A percentile compares a stretch with the other conserved stretches of the same genome.
Conservation (phyloP, 371 early-diverging fungal genomes). For the Lichtheimia ornata region DNA sequence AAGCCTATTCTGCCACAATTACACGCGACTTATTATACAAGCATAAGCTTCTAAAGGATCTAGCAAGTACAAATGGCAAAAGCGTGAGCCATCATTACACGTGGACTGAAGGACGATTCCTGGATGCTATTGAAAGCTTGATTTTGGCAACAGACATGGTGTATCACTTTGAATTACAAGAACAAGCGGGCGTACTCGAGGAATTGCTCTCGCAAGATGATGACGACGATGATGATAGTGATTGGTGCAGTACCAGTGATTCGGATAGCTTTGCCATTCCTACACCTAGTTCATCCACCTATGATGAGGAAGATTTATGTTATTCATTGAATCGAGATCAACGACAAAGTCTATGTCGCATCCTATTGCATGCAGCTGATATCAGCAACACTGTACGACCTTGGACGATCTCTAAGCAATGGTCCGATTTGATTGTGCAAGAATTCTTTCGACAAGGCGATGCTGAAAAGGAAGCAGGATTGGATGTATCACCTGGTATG, state of each 20-base stretch:
- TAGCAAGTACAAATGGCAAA: background rate
- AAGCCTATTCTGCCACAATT: constrained; percentile 74
- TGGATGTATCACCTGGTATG: constrained; percentile 88
- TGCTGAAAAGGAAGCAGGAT: constrained; percentile 65
- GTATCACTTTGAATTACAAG: constrained; percentile 78
- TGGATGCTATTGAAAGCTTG: constrained; percentile 53
- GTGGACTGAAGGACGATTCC: constrained; percentile 47
- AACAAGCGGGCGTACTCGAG: constrained; percentile 45
- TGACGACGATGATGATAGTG: constrained; percentile 6
- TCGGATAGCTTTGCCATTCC: too few relatives aligned
- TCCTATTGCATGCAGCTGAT: constrained; percentile 85
- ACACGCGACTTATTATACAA: constrained; percentile 61
- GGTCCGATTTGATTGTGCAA: constrained; percentile 84
- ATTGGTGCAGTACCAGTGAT: background rate
- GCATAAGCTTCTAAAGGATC: constrained; percentile 55
- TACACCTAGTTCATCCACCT: background rate
- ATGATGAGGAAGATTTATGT: constrained; percentile 2
- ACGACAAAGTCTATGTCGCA: constrained; percentile 62
- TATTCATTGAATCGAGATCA: constrained; percentile 36
- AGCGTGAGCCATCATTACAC: constrained; percentile 5
- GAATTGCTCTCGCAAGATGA: constrained; percentile 14
- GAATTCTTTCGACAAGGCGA: constrained; percentile 91
- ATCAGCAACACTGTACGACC: constrained; percentile 88
- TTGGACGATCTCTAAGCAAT: constrained; percentile 80
- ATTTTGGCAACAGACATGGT: constrained; percentile 91